Evolutionary conservation across 2,329 filamentous ascomycete genomes (phyloP).

Genomic region (Fusarium sp.): DNA sequence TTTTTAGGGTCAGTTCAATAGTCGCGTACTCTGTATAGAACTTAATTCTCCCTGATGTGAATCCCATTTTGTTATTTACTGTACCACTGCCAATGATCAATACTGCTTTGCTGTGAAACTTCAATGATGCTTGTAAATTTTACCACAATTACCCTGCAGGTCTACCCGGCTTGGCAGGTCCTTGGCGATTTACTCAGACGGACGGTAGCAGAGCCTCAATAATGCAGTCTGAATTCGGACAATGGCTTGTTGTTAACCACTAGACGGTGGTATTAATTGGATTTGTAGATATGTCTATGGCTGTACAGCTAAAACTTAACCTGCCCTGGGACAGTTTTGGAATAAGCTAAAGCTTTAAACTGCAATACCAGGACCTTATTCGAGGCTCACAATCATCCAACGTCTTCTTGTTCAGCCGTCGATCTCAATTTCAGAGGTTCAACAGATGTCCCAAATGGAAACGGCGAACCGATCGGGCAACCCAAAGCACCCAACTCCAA

Average conservation of each 20-base stretch:
- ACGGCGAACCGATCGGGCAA: neutral
- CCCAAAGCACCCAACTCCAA: neutral
- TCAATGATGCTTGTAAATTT: neutral
- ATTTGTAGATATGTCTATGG: neutral
- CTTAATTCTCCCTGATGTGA: no score
- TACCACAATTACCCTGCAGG: neutral
- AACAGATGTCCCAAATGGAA: neutral
- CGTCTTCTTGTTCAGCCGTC: rapidly evolving
- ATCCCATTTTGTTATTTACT: no score
- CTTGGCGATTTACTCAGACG: constrained; percentile 3
- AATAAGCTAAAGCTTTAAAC: neutral
- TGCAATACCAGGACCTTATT: neutral
- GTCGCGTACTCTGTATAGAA: no score
- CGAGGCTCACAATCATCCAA: rapidly evolving
- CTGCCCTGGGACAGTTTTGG: rapidly evolving
- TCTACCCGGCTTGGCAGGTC: constrained; percentile 14
- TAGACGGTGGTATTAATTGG: neutral
- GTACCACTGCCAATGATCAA: no score
- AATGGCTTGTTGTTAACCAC: neutral
- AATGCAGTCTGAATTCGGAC: neutral
- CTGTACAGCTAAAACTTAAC: rapidly evolving
- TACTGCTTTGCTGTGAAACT: no score
- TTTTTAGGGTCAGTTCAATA: neutral
- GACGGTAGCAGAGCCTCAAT: constrained; percentile 15
- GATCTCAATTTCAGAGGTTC: no score